Percentiles rank a stretch among this genome's conserved stretches.
Evolutionary conservation across 352 stramenopile genomes (phyloP).

Genomic region (Globisporangium emineosum): DNA sequence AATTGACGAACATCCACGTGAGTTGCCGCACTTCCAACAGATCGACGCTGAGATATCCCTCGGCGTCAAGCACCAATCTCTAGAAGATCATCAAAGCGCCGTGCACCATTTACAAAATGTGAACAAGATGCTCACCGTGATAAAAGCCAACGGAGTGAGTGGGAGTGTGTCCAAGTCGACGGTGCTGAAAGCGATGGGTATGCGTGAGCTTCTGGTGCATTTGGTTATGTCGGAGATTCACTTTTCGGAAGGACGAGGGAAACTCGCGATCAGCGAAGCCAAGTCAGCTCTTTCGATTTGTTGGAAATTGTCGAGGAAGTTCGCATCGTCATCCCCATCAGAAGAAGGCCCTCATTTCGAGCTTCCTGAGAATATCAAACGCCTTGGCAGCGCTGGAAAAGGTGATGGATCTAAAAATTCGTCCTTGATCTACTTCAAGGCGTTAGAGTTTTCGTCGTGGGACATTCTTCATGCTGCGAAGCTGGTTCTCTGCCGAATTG

Average conservation of each 20-base stretch:
- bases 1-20: background rate
- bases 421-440: conserved; percentile 52
- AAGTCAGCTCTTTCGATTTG: conserved; percentile 65
- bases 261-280: conserved; percentile 44
- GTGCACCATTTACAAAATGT: conserved; percentile 28
- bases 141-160: conserved; percentile 12
- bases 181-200: conserved; percentile 34
- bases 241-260: conserved; percentile 42
- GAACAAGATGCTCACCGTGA: conserved; percentile 1
- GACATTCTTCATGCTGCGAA: conserved; percentile 59
- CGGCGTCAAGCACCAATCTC: conserved; percentile 8
- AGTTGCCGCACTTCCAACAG: conserved; percentile 22
- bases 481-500: conserved; percentile 56
- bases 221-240: conserved; percentile 51
- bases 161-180: conserved; percentile 2
- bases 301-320: conserved; percentile 62
- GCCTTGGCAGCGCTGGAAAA: background rate
- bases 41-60: conserved; percentile 33
- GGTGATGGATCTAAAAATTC: conserved; percentile 14
- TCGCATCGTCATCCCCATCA: conserved; percentile 15
- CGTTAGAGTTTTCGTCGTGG: conserved; percentile 71
- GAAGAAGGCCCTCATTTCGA: conserved; percentile 26
- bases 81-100: conserved; percentile 12
- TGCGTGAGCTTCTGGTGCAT: conserved; percentile 53
- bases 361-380: conserved; percentile 39